Evolutionary conservation across 106 monocot species (phyloP), one percentile per base, ranked within the genome.

Genomic region (Cymbidium sinense): DNA sequence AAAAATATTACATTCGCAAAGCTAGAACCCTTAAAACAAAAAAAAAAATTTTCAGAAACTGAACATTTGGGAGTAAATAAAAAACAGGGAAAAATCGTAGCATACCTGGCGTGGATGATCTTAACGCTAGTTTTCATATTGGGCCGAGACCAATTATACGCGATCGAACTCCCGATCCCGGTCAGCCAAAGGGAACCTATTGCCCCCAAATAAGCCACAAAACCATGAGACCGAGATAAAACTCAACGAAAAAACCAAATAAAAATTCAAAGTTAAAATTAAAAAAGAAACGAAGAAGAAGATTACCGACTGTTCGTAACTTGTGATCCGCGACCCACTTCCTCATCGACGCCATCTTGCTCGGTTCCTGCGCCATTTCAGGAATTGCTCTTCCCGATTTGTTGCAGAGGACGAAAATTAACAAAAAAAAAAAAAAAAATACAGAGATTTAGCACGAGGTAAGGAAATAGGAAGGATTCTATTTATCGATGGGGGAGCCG

Each of bases 41-140:
- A 4, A 25, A 28, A 64, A 23, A 70, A 25, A 21, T 13, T 21
- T 5, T 18, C 21, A 71, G 29, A 23, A 71, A 21, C 37, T 20
- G 23, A 39, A 13, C 71, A 71, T 7, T 52, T 7, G 5, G 21
- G 7, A 23, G 23, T 13, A 58, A 58, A 58, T 23, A 21, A 58
- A 58, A 58, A n/a, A 58, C 58, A 58, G 21, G 13, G 58, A 23
- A n/a, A 52, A 58, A 58, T 58, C 5, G 11, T 25, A 27, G 27
- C 41, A 44, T 44, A 93, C 94, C 94, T 94, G 19, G 94, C 94
- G 31, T 94, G 94, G 70, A 94, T 94, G 84, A 94, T 91, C 87
- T 94, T 94, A 51, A 94, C 94, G 78, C 94, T 94, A 21, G 91
- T 81, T 77, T 94, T 94, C 94, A 94, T 94, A 44, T 80, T 83